Percentiles rank a stretch among this genome's conserved stretches.
Conservation (phyloP, 2,329 filamentous ascomycete genomes). For the Berkeleyomyces basicola region DNA sequence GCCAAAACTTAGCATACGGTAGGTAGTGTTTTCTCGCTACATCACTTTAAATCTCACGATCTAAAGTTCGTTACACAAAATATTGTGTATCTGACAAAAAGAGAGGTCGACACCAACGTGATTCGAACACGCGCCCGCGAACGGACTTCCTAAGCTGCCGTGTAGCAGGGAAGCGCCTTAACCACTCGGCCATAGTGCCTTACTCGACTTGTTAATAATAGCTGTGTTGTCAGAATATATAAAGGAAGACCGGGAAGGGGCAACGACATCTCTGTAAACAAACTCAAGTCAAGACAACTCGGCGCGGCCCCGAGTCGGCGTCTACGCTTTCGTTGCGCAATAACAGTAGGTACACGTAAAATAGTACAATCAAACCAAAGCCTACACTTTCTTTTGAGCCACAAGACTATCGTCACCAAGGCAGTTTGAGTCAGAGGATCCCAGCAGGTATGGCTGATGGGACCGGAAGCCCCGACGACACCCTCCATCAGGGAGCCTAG, state of each 20-base stretch:
- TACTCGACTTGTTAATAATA: not conserved
- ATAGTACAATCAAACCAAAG: no score
- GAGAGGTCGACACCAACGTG: slow-evolving; percentile 11
- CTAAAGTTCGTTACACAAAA: not conserved
- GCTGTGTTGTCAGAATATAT: not conserved
- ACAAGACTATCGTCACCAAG: no score
- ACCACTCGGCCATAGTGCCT: slow-evolving; percentile 13
- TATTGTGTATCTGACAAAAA: not conserved
- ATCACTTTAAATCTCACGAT: no score
- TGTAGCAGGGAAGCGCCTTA: slow-evolving; percentile 12
- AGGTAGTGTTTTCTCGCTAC: no score
- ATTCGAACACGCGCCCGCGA: slow-evolving; percentile 13
- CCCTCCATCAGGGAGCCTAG: not conserved
- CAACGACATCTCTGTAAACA: not conserved
- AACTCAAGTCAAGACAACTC: no score
- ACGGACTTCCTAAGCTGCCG: slow-evolving; percentile 7
- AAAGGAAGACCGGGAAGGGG: not conserved
- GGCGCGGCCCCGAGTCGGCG: no score
- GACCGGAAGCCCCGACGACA: not conserved
- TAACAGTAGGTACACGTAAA: not conserved
- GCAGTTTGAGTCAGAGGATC: no score
- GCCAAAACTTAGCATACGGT: no score
- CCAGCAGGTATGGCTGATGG: no score
- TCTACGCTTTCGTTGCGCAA: no score
- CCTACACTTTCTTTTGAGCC: no score